phyloP scores from a whole-genome alignment of 2,329 filamentous ascomycete species.

The Neopestalotiopsis sp. region DNA sequence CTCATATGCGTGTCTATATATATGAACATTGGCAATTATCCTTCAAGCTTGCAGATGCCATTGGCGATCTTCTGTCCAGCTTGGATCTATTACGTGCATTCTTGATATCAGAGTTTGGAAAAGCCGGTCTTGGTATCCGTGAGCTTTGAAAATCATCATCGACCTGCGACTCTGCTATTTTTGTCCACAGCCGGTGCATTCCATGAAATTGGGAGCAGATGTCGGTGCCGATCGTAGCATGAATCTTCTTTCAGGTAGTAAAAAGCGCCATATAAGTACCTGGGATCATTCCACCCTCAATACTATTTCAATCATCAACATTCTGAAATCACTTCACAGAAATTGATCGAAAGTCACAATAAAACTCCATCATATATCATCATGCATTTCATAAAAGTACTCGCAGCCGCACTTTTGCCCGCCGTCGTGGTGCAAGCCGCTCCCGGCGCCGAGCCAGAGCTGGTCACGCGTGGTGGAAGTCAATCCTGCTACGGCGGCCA shows the following conservation, averaged over 20 bases:
- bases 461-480: neutral
- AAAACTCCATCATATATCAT: neutral
- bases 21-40: neutral
- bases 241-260: neutral
- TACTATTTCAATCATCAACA: neutral
- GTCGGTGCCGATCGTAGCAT: neutral
- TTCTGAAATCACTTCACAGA: too few relatives aligned
- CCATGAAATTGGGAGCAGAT: neutral
- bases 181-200: neutral
- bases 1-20: neutral
- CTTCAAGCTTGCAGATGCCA: neutral
- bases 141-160: neutral
- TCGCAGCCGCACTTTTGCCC: neutral
- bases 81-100: neutral
- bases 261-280: neutral
- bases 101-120: neutral
- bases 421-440: neutral
- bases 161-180: neutral
- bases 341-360: neutral
- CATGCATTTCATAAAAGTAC: neutral
- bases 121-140: neutral
- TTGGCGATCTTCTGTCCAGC: neutral
- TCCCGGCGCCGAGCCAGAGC: neutral
- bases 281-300: neutral
- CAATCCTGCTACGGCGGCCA: conserved; percentile 6